Percentiles rank a stretch among this genome's conserved stretches.
Conservation (phyloP, 1,284 basidiomycete genomes). For the Phellinidium pouzarii region DNA sequence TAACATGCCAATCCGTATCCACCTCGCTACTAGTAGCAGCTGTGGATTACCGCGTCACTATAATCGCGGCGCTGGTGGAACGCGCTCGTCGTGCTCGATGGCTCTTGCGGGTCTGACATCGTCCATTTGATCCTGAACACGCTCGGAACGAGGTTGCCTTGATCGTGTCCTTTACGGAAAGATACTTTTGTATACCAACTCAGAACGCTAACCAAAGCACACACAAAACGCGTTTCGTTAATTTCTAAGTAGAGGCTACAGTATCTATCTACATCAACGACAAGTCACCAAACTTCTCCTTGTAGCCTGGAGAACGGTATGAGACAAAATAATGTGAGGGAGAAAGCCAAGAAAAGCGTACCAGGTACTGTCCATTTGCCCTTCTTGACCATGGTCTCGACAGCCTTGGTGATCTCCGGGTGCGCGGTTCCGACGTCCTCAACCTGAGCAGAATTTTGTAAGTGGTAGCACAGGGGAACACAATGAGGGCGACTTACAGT, state of each 20-base stretch:
- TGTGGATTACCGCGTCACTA: background rate
- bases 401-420: conserved; percentile 87
- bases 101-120: no score
- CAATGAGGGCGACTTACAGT: conserved; percentile 50
- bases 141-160: no score
- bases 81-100: no score
- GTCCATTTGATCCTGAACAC: no score
- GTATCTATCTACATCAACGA: conserved; percentile 67
- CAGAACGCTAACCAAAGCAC: background rate
- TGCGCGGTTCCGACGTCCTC: conserved; percentile 90
- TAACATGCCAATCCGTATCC: background rate
- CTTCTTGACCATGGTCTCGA: conserved; percentile 97
- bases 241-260: background rate
- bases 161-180: no score
- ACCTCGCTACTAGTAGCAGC: background rate
- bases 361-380: conserved; percentile 98
- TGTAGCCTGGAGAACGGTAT: conserved; percentile 52
- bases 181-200: no score
- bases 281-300: conserved; percentile 92
- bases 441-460: conserved; percentile 39
- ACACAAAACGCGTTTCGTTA: background rate
- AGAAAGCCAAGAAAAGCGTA: conserved; percentile 29
- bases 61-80: no score
- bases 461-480: conserved; percentile 2
- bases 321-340: conserved; percentile 9